Evolutionary conservation across 2,329 filamentous ascomycete genomes (phyloP).

Genomic region (Botryotinia calthae): DNA sequence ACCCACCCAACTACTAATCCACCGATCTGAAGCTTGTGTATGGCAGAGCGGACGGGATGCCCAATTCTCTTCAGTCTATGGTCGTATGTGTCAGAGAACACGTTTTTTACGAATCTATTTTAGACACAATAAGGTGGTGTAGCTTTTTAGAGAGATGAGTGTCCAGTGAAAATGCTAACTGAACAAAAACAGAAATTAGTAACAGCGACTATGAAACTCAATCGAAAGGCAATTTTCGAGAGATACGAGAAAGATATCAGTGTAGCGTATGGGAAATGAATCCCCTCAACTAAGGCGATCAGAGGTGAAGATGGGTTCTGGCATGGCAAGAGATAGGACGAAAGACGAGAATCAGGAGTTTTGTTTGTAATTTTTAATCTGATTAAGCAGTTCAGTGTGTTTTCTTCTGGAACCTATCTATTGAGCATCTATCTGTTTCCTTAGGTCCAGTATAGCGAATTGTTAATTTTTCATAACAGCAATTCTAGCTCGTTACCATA

Average conservation of each 20-base stretch:
- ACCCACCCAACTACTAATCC: constrained; percentile 8
- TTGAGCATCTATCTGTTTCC: no score
- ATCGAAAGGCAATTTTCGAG: constrained; percentile 16
- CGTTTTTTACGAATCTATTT: fast-evolving
- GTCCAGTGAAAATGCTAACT: not conserved
- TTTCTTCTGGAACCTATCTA: not conserved
- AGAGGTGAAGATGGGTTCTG: not conserved
- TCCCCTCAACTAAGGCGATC: not conserved
- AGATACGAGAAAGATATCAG: constrained; percentile 14
- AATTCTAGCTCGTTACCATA: not conserved
- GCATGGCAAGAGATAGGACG: not conserved
- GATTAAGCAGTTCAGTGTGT: not conserved
- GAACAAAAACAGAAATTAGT: constrained; percentile 10
- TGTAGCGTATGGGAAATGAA: constrained; percentile 3
- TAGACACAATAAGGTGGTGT: not conserved
- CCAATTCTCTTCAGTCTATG: constrained; percentile 11
- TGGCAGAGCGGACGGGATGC: constrained; percentile 9
- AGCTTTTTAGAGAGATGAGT: not conserved
- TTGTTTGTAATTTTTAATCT: no score
- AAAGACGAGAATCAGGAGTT: not conserved
- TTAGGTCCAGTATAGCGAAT: not conserved
- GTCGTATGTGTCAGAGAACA: fast-evolving
- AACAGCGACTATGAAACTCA: constrained; percentile 16
- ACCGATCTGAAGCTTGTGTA: constrained; percentile 10
- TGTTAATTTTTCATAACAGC: not conserved